A percentile compares a stretch with the other conserved stretches of the same genome.
These are phyloP conservation scores for Trichoderma pleuroti DNA, from an alignment of 2,329 filamentous ascomycete species.

Conservation along the genomic window DNA sequence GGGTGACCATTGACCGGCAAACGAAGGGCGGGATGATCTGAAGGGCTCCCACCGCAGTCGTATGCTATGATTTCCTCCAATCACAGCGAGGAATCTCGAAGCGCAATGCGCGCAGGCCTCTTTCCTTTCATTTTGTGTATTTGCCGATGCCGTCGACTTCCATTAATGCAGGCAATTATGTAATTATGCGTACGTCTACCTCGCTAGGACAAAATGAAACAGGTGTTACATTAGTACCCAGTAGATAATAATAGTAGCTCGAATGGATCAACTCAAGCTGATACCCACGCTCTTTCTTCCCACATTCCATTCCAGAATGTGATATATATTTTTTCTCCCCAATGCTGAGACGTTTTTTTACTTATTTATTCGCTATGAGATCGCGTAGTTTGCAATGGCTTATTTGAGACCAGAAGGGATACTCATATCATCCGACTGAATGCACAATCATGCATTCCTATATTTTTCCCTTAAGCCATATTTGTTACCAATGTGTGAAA, in stretches of 20 bases:
- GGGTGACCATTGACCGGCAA: not conserved
- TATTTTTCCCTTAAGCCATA: not conserved
- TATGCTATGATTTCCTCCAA: not conserved
- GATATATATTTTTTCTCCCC: not conserved
- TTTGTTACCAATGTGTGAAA: not conserved
- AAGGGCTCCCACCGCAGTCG: not conserved
- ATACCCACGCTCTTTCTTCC: not conserved
- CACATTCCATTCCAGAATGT: not conserved
- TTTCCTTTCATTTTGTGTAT: not conserved
- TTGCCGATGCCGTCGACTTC: not conserved
- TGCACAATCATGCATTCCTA: not conserved
- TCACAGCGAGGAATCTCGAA: not conserved
- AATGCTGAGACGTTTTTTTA: not conserved
- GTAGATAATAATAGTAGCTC: not conserved
- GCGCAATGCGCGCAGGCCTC: not conserved
- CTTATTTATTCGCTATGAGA: not conserved
- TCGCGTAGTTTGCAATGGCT: not conserved
- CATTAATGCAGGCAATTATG: not conserved
- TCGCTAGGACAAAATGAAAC: not conserved
- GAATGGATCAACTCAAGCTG: not conserved
- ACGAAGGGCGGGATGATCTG: not conserved
- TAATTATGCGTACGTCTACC: not conserved
- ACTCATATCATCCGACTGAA: not conserved
- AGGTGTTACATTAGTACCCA: not conserved
- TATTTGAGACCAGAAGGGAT: not conserved